Conservation (phyloP, 345 rosid genomes). For the Populus simonii region DNA sequence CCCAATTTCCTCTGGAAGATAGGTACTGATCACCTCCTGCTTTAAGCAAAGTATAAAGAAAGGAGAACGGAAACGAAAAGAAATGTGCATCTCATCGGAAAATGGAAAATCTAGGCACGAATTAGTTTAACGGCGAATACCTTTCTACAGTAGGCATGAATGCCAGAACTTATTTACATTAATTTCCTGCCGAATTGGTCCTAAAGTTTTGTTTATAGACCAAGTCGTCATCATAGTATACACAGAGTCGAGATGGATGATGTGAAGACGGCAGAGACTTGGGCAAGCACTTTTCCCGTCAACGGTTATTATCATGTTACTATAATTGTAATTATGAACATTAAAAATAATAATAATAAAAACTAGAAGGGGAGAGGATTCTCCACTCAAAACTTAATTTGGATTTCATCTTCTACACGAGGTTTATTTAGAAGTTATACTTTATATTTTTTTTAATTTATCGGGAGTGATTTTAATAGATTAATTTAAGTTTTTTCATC, state of each 20-base stretch:
- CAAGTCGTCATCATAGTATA: background rate
- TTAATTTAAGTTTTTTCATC: rapidly evolving
- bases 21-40: no score
- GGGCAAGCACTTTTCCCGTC: background rate
- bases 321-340: no score
- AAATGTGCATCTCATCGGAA: background rate
- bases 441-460: no score
- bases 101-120: background rate
- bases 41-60: no score
- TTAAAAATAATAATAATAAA: no score
- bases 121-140: background rate
- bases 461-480: rapidly evolving
- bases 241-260: background rate
- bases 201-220: background rate
- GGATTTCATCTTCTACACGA: no score
- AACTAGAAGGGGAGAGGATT: no score
- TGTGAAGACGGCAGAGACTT: background rate
- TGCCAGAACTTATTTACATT: background rate
- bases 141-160: background rate
- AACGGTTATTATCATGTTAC: background rate
- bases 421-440: no score
- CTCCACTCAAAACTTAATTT: no score
- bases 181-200: background rate
- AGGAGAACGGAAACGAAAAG: no score
- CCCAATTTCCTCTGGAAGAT: no score